phyloP scores from a whole-genome alignment of 1,284 basidiomycete genomes.

The Volvariella surrecta region DNA sequence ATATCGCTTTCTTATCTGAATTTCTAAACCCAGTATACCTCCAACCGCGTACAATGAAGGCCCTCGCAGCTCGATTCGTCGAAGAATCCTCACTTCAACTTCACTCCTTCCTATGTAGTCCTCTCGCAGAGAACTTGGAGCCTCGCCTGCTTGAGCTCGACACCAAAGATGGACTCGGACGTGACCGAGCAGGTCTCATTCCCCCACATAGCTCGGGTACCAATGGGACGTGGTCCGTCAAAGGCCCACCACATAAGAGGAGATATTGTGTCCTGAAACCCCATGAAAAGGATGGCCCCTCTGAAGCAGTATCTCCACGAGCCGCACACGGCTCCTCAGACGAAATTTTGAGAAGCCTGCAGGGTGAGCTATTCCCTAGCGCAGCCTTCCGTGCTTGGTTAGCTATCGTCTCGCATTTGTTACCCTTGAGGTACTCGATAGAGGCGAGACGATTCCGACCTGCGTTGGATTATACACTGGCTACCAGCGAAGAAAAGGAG shows the following conservation, averaged over 20 bases:
- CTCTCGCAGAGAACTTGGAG: constrained; percentile 64
- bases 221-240: constrained; percentile 58
- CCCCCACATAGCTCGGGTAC: constrained; percentile 59
- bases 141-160: constrained; percentile 60
- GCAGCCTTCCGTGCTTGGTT: constrained; percentile 89
- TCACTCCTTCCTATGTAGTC: constrained; percentile 73
- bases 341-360: constrained; percentile 55
- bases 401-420: constrained; percentile 68
- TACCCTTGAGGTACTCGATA: constrained; percentile 66
- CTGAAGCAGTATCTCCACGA: constrained; percentile 36
- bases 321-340: constrained; percentile 44
- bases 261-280: constrained; percentile 71
- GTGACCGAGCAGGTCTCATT: constrained; percentile 40
- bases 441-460: constrained; percentile 87
- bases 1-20: constrained; percentile 65
- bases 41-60: constrained; percentile 71
- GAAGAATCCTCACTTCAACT: constrained; percentile 87
- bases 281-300: constrained; percentile 21
- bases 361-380: constrained; percentile 73
- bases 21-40: constrained; percentile 93
- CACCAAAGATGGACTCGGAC: constrained; percentile 56
- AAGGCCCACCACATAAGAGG: constrained; percentile 91
- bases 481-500: constrained; percentile 80
- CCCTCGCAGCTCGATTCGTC: constrained; percentile 78
- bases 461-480: constrained; percentile 93